Base-by-base conservation (phyloP, 371 early-diverging fungal genomes). In the Nematocida minor region DNA sequence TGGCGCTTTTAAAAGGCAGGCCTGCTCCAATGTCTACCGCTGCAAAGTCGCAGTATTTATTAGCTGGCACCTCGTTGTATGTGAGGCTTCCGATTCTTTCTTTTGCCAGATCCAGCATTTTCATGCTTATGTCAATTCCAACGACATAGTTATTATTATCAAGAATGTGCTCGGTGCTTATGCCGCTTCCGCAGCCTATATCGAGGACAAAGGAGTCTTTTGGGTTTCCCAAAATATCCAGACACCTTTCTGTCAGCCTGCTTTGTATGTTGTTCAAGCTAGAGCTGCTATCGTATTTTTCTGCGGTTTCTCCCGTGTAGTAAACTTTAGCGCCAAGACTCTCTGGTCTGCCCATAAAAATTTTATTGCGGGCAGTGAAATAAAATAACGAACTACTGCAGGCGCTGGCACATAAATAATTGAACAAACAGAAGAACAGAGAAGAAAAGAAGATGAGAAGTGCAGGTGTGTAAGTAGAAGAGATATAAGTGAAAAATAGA, bases 171-270 rank as follows among this genome's bases (percentile, higher is more conserved):
- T 94, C 93, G 11, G 95, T 95, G 84, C 91, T 91, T 69, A 94
- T 88, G 14, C 96, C 96, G 3, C 91, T 92, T 48, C 94, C 96
- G 83, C 94, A 94, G n/a, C 95, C 94, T 70, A 95, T 90, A 83
- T 95, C 95, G n/a, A 95, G 87, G 54, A 98, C 82, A 44, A 87
- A 40, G 2, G 55, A 29, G 25, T 74, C 67, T 42, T 69, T 41
- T 36, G 69, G 51, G 25, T 79, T 44, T 38, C 80, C 79, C 27
- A 84, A 54, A 14, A 86, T 67, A 9, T 83, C 84, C n/a, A 84
- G 29, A 51, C 83, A 83, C 29, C 77, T 80, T 36, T 62, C 44
- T 27, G 85, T 74, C 7, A 86, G 80, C 54, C 71, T 80, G 55
- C 51, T 51, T 63, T 86, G 86, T 47, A 83, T 80, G 49, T 81